Conservation (phyloP, 345 rosid genomes). For the Atalantia buxifolia region DNA sequence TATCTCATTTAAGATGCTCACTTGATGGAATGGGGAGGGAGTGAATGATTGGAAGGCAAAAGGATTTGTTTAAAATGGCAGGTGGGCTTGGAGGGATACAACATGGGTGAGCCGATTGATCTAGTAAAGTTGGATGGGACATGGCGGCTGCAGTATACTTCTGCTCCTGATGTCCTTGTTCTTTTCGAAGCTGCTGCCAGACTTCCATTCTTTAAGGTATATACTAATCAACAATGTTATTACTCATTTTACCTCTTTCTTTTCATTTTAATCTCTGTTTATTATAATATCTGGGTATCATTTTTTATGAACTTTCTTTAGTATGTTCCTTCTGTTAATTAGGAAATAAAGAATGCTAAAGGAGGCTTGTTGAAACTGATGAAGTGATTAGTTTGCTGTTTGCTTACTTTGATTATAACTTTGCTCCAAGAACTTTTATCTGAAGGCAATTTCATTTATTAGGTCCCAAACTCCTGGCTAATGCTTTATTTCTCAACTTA, state of each 20-base stretch:
- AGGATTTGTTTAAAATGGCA: slow-evolving; percentile 21
- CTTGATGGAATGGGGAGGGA: not conserved
- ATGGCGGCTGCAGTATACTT: slow-evolving; percentile 92
- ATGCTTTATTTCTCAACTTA: too few relatives aligned
- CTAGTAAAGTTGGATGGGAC: slow-evolving; percentile 75
- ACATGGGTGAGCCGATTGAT: slow-evolving; percentile 65
- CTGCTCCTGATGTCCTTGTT: slow-evolving; percentile 86
- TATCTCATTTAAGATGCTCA: not conserved
- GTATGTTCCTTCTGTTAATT: not conserved
- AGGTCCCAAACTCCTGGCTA: not conserved
- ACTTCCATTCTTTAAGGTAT: slow-evolving; percentile 77
- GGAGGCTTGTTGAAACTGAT: too few relatives aligned
- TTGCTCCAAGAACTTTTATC: not conserved
- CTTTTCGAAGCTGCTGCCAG: slow-evolving; percentile 82
- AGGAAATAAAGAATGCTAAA: not conserved
- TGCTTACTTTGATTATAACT: not conserved
- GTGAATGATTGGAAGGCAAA: not conserved
- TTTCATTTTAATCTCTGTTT: not conserved
- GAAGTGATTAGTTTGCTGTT: not conserved
- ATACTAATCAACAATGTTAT: slow-evolving; percentile 8
- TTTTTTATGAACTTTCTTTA: not conserved
- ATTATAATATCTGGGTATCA: not conserved
- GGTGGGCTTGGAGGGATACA: slow-evolving; percentile 72
- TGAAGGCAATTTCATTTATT: not conserved
- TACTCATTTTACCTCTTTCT: not conserved